Evolutionary conservation across 345 rosid species (phyloP).

Genomic region (Hibiscus mutabilis): DNA sequence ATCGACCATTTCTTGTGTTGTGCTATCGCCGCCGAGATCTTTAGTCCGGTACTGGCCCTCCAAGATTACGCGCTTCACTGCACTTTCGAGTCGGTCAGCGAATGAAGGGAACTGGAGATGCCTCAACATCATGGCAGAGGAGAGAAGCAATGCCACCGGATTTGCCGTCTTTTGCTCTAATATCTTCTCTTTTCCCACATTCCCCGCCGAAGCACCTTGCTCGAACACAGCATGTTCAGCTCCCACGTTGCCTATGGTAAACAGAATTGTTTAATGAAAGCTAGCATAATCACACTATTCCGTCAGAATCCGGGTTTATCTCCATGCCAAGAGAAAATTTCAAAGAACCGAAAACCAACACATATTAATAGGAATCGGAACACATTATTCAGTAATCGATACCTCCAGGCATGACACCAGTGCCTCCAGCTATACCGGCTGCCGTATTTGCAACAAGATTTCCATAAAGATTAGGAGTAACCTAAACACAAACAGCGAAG

Average conservation of each 20-base stretch:
- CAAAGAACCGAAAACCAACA: not conserved
- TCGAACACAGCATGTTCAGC: not conserved
- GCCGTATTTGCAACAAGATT: constrained; percentile 2
- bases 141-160: not conserved
- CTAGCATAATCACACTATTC: not conserved
- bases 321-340: not conserved
- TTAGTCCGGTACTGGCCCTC: not conserved
- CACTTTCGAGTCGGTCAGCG: not conserved
- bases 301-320: not conserved
- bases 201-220: not conserved
- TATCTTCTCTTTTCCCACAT: not conserved
- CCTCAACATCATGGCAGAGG: constrained; percentile 5
- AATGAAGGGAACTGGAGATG: constrained; percentile 3
- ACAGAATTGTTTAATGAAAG: not conserved
- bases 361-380: not conserved
- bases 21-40: not conserved
- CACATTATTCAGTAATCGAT: not conserved
- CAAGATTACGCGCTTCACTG: not conserved
- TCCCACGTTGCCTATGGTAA: not conserved
- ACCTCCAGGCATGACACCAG: constrained; percentile 25
- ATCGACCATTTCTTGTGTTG: not conserved
- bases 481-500: not conserved
- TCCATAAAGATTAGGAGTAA: constrained; percentile 1
- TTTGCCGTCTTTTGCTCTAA: not conserved
- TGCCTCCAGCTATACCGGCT: constrained; percentile 71